Percentiles rank a stretch among this genome's conserved stretches.
Conservation (phyloP, 2,329 filamentous ascomycete genomes). For the Chrysoporthe deuterocubensis region DNA sequence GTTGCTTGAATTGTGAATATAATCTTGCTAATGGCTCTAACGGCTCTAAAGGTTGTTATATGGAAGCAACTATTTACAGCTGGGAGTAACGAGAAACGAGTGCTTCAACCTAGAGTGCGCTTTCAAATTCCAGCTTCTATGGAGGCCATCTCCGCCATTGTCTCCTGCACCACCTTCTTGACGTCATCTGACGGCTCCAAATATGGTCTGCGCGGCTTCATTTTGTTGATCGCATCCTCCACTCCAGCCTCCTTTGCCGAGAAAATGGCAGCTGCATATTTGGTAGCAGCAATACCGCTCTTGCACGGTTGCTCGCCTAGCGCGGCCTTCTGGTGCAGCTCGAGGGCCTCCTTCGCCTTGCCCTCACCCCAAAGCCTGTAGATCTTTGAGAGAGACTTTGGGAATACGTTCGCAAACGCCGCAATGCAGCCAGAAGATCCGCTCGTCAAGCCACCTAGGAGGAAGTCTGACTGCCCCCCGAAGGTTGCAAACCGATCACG, state of each 20-base stretch:
- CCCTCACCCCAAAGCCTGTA: conserved; percentile 66
- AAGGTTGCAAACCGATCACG: conserved; percentile 66
- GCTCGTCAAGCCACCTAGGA: conserved; percentile 62
- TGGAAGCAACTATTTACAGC: no score
- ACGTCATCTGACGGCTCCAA: conserved; percentile 49
- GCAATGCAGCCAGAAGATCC: conserved; percentile 65
- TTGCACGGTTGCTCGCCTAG: conserved; percentile 70
- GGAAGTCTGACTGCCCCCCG: conserved; percentile 74
- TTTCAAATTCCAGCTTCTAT: conserved; percentile 39
- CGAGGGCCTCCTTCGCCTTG: conserved; percentile 60
- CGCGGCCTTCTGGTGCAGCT: conserved; percentile 63
- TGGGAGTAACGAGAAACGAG: no score
- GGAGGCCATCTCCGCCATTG: conserved; percentile 49
- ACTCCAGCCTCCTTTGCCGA: conserved; percentile 64
- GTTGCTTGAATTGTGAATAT: no score
- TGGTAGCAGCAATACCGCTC: conserved; percentile 68
- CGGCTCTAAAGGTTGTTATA: no score
- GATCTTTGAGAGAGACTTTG: conserved; percentile 58
- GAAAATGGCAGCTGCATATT: conserved; percentile 67
- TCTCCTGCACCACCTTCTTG: conserved; percentile 46
- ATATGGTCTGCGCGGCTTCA: conserved; percentile 67
- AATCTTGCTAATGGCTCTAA: no score
- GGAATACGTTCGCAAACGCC: conserved; percentile 66
- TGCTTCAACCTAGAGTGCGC: no score
- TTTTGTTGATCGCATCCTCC: conserved; percentile 59